These are phyloP conservation scores for Rhizopogon vinicolor DNA, from an alignment of 768 basidiomycete genomes.

Conservation along the genomic window DNA sequence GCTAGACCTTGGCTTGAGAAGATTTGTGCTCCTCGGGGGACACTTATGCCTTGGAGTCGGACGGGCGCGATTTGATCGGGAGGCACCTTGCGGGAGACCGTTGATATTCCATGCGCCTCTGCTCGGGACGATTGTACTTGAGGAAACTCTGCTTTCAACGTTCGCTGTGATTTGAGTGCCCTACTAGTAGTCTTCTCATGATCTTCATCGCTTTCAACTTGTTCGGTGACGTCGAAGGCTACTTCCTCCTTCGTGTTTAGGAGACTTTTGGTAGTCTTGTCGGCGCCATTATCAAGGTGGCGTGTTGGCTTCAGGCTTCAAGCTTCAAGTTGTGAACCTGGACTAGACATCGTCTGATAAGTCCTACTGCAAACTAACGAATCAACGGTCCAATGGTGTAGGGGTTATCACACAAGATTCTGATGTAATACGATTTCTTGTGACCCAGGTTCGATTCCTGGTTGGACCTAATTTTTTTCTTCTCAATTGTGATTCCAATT, in stretches of 20 bases:
- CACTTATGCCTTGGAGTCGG: constrained; percentile 71
- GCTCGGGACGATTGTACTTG: constrained; percentile 2
- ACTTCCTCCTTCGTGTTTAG: constrained; percentile 56
- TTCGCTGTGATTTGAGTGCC: constrained; percentile 86
- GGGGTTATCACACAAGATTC: constrained; percentile 15
- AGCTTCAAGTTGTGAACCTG: too few species aligned
- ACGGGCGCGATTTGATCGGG: constrained; percentile 44
- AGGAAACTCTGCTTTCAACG: constrained; percentile 14
- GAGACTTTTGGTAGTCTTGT: too few species aligned
- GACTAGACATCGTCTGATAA: not conserved
- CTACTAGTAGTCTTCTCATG: constrained; percentile 77
- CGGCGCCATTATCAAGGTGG: too few species aligned
- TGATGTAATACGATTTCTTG: constrained; percentile 6
- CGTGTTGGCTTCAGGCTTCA: too few species aligned
- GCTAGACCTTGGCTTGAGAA: constrained; percentile 85
- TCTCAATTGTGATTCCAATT: not conserved
- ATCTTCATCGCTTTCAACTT: constrained; percentile 80
- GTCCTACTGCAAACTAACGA: not conserved
- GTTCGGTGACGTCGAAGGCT: constrained; percentile 87
- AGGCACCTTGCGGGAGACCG: constrained; percentile 12
- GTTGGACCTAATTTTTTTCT: constrained; percentile 7
- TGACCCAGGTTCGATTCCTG: constrained; percentile 14
- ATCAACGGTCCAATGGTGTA: constrained; percentile 10
- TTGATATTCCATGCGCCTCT: constrained; percentile 6
- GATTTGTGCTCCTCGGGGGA: constrained; percentile 48